Conservation (phyloP, 169 alveolate genomes). For the Plasmodium sp. region DNA sequence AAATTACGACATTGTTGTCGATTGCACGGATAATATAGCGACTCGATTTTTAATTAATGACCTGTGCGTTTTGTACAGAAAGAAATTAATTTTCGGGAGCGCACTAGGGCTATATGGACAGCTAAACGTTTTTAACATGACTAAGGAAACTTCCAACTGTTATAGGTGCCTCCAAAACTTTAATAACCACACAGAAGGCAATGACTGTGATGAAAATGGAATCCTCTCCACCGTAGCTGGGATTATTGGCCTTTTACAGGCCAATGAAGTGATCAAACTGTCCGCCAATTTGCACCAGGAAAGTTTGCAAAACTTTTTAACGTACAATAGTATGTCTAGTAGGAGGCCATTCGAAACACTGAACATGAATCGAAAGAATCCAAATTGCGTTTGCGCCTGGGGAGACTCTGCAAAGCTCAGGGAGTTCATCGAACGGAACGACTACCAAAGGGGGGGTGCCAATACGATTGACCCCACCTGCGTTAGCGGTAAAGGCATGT, state of each 20-base stretch:
- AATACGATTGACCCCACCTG: constrained; percentile 6
- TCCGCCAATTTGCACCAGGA: constrained; percentile 74
- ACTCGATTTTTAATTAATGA: constrained; percentile 83
- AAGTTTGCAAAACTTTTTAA: constrained; percentile 73
- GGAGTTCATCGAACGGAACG: constrained; percentile 21
- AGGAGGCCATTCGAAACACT: constrained; percentile 78
- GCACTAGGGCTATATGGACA: constrained; percentile 84
- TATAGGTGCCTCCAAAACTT: constrained; percentile 79
- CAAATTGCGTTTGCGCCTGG: constrained; percentile 67
- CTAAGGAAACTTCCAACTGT: constrained; percentile 72
- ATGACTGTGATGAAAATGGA: constrained; percentile 82
- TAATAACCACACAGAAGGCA: constrained; percentile 36
- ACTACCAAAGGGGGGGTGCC: background rate
- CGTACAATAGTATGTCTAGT: constrained; percentile 75
- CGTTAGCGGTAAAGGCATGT: constrained; percentile 5
- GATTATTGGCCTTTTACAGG: constrained; percentile 81
- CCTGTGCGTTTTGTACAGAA: constrained; percentile 78
- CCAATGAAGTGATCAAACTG: constrained; percentile 82
- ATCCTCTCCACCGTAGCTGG: constrained; percentile 85
- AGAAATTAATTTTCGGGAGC: constrained; percentile 80
- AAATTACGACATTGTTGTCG: constrained; percentile 81
- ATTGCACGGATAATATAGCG: constrained; percentile 82
- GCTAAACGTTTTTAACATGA: constrained; percentile 77
- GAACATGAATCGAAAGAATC: constrained; percentile 72
- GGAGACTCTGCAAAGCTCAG: background rate